phyloP scores from a whole-genome alignment of 352 stramenopile genomes.

The Phytophthora ohioensis region DNA sequence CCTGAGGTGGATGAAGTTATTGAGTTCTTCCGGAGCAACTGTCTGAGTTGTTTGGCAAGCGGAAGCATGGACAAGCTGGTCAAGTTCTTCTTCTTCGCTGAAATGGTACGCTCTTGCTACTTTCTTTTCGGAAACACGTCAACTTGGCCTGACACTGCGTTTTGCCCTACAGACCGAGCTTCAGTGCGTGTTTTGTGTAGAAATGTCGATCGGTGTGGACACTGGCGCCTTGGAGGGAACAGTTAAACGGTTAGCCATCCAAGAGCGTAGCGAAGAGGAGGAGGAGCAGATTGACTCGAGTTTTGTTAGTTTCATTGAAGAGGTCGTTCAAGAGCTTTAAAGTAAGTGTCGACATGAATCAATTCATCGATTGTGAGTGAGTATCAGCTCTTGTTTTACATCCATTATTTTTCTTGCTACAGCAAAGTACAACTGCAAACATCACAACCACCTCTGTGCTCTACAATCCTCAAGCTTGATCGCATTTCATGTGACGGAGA shows the following conservation, averaged over 20 bases:
- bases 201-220: conserved; percentile 76
- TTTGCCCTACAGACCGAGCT: conserved; percentile 64
- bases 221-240: conserved; percentile 64
- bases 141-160: conserved; percentile 9
- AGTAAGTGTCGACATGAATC: conserved; percentile 19
- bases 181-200: conserved; percentile 84
- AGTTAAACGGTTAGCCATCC: conserved; percentile 78
- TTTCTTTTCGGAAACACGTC: not conserved
- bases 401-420: conserved; percentile 32
- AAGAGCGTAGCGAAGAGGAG: conserved; percentile 62
- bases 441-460: conserved; percentile 9
- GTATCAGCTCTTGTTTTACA: conserved; percentile 35
- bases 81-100: conserved; percentile 91
- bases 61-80: conserved; percentile 72
- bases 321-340: conserved; percentile 78
- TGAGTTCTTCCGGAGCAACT: conserved; percentile 70
- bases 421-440: conserved; percentile 28
- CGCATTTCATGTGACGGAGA: conserved; percentile 70
- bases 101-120: conserved; percentile 64
- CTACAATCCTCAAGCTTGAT: conserved; percentile 21
- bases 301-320: conserved; percentile 89
- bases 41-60: conserved; percentile 82
- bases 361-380: conserved; percentile 38
- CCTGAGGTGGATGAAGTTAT: conserved; percentile 85
- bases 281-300: conserved; percentile 84